Percentiles rank a stretch among this genome's conserved stretches.
These are phyloP conservation scores for Hypoxylon subgilvum DNA, from an alignment of 495 filamentous ascomycete genomes.

Conservation along the genomic window DNA sequence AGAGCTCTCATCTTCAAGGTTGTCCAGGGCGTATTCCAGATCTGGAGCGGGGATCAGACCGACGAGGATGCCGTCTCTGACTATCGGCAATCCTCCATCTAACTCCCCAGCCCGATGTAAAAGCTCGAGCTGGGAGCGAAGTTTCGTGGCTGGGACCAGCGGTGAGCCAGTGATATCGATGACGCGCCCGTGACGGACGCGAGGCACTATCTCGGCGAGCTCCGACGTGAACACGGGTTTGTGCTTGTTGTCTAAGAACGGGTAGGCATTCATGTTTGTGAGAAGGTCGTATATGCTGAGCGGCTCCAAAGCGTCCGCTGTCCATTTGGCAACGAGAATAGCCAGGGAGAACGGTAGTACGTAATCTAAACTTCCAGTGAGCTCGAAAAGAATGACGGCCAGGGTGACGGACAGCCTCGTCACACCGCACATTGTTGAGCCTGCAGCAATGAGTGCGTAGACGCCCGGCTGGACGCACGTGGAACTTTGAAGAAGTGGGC, in stretches of 20 bases:
- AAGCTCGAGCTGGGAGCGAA: conserved; percentile 79
- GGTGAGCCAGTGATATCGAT: conserved; percentile 88
- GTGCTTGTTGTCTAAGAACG: conserved; percentile 91
- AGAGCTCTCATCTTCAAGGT: conserved; percentile 72
- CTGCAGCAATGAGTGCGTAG: conserved; percentile 92
- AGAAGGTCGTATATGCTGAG: conserved; percentile 94
- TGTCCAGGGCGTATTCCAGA: conserved; percentile 90
- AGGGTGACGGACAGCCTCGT: conserved; percentile 93
- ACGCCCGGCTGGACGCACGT: conserved; percentile 94
- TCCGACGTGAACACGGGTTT: conserved; percentile 85
- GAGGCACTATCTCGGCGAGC: conserved; percentile 83
- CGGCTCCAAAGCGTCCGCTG: conserved; percentile 92
- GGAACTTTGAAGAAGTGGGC: conserved; percentile 69
- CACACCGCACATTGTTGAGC: conserved; percentile 97
- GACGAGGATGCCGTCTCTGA: conserved; percentile 78
- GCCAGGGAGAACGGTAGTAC: conserved; percentile 93
- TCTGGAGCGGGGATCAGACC: conserved; percentile 94
- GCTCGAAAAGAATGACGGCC: conserved; percentile 92
- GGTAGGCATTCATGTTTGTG: conserved; percentile 96
- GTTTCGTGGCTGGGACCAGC: conserved; percentile 71
- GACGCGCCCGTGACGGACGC: conserved; percentile 71
- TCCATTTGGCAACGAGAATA: conserved; percentile 95
- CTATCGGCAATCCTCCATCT: conserved; percentile 87
- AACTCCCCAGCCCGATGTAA: conserved; percentile 87
- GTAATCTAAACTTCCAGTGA: conserved; percentile 92